Evolutionary conservation across 106 monocot genomes (phyloP), one percentile per base, ranked within the genome.

Genomic region (Agapanthus africanus): DNA sequence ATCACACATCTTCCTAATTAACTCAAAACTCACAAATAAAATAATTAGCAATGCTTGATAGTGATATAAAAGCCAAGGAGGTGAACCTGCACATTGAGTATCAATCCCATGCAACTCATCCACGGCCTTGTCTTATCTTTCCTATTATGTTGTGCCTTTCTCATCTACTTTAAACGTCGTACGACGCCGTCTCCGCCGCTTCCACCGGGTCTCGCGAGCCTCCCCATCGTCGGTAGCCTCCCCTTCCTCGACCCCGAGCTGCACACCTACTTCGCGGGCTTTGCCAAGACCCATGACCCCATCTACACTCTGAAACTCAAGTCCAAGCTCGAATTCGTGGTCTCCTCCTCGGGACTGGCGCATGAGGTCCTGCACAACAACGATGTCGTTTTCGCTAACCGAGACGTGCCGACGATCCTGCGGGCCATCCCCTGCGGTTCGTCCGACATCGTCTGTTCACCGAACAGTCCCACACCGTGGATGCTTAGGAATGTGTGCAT

Each of bases 401-500:
- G 70, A 18, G 85, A 85, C 75, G 68, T 71, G 54, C 82, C 85
- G 15, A 60, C 69, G 0, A 72, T 64, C 2, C 77, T 15, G 7
- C 60, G 47, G 34, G 59, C 68, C 46, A 37, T 74, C 35, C 0
- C 78, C 70, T 80, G 80, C 80, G 80, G 80, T 37, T 77, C 70
- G 0, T 2, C 38, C 10, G 78, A 90, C 69, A 78, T 90, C 25
- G 74, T 50, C 1, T 90, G 82, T 85, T 44, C 60, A 39, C 78
- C 85, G 35, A 18, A 78, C 44, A 85, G 90, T 22, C 78, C 85
- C 8, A 73, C 69, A 0, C 79, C 79, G 82, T 79, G 90, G 37
- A 82, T 90, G 78, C 82, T 90, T 37, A 82, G 90, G 22, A 76
- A 77, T 15, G 61, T 83, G 38, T 70, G 66, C 63, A 85, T 78